Percentiles rank a stretch among this genome's conserved stretches.
Conservation (phyloP, 164 flowering plant genomes). For the Buxus sempervirens region DNA sequence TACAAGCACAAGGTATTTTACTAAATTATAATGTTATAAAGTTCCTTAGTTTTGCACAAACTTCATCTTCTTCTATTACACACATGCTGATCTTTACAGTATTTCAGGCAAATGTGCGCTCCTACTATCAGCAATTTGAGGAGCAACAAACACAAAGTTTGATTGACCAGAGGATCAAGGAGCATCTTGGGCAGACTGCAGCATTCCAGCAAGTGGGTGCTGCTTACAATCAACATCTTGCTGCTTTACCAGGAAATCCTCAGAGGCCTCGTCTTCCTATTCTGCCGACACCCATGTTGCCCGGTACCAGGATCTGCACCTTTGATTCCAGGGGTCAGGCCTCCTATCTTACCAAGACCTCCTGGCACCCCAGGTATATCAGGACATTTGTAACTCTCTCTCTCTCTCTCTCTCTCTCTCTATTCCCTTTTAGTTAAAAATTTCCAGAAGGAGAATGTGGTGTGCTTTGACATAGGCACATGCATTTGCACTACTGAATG, state of each 20-base stretch:
- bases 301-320: slow-evolving; percentile 33
- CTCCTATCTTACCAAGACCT: slow-evolving; percentile 67
- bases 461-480: not conserved
- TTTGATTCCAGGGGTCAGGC: slow-evolving; percentile 62
- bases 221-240: slow-evolving; percentile 65
- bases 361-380: slow-evolving; percentile 49
- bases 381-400: not conserved
- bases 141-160: slow-evolving; percentile 90
- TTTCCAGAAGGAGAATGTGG: not conserved
- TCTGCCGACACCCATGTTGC: slow-evolving; percentile 51
- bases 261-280: slow-evolving; percentile 67
- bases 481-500: not conserved
- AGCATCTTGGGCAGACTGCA: slow-evolving; percentile 83
- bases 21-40: not conserved
- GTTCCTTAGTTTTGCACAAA: not conserved
- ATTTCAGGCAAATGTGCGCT: slow-evolving; percentile 81
- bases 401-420: not conserved
- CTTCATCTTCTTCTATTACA: not conserved
- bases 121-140: slow-evolving; percentile 91
- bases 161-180: slow-evolving; percentile 91
- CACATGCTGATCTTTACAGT: not conserved
- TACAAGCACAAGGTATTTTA: slow-evolving; percentile 92
- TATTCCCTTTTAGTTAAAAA: not conserved
- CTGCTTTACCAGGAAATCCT: slow-evolving; percentile 29
- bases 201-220: slow-evolving; percentile 86